phyloP scores from a whole-genome alignment of 176 grass and related monocot species.

The Rhynchospora breviuscula region DNA sequence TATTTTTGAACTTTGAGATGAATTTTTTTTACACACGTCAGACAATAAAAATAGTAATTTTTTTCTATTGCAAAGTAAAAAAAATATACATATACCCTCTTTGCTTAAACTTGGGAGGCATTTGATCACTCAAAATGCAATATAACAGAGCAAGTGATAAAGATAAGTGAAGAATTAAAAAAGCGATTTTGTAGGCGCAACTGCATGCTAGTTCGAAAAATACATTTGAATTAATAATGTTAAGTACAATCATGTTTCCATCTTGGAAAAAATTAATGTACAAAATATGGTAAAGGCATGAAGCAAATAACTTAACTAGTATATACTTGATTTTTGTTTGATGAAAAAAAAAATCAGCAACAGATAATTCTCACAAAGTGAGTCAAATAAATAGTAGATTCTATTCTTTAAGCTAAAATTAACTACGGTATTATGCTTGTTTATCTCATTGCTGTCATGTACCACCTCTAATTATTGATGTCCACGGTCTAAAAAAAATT shows the following conservation, averaged over 20 bases:
- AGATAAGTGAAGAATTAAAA: too few species aligned
- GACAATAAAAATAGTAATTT: too few species aligned
- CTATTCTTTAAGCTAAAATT: not conserved
- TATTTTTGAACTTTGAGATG: too few species aligned
- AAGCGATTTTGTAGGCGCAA: not conserved
- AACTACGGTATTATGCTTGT: conserved; percentile 6
- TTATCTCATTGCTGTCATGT: conserved; percentile 20
- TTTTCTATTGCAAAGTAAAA: too few species aligned
- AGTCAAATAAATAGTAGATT: not conserved
- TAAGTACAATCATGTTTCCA: not conserved
- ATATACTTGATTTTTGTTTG: not conserved
- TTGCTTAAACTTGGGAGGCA: too few species aligned
- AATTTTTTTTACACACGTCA: too few species aligned
- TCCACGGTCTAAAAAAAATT: too few species aligned
- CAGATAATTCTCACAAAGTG: not conserved
- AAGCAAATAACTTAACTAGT: not conserved
- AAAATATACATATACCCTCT: too few species aligned
- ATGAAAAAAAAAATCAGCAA: not conserved
- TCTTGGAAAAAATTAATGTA: not conserved
- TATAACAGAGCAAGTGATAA: too few species aligned
- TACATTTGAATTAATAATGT: not conserved
- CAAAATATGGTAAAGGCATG: too few species aligned
- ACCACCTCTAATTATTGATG: conserved; percentile 9
- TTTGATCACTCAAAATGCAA: too few species aligned
- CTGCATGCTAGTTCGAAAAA: not conserved